These are phyloP conservation scores for Borealophlyctis nickersoniae DNA, from an alignment of 192 early-diverging fungal genomes.

Conservation along the genomic window DNA sequence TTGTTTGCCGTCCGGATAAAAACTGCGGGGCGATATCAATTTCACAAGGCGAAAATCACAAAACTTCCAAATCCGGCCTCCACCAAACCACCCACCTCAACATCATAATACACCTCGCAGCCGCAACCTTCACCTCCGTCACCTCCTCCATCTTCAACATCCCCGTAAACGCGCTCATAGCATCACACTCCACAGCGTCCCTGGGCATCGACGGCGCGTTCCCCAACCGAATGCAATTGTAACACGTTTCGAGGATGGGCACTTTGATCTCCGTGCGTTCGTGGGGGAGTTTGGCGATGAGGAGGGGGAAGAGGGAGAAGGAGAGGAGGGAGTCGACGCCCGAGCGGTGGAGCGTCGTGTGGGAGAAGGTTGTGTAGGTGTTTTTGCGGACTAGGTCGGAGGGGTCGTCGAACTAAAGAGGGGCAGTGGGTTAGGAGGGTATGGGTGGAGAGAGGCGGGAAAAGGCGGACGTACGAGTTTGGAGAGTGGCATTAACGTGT, in stretches of 20 bases:
- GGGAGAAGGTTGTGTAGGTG: slow-evolving; percentile 37
- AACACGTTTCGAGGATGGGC: slow-evolving; percentile 42
- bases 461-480: slow-evolving; percentile 22
- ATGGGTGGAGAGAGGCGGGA: not conserved
- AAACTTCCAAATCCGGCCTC: not conserved
- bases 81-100: slow-evolving; percentile 35
- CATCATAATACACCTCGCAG: slow-evolving; percentile 47
- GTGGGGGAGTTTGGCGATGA: slow-evolving; percentile 35
- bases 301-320: slow-evolving; percentile 20
- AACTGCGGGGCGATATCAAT: slow-evolving; percentile 29
- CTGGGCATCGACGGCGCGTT: slow-evolving; percentile 32
- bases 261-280: slow-evolving; percentile 50
- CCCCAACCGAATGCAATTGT: slow-evolving; percentile 48
- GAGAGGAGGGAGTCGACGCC: slow-evolving; percentile 27
- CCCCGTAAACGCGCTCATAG: slow-evolving; percentile 46
- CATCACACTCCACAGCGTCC: slow-evolving; percentile 37
- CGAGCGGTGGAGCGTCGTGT: slow-evolving; percentile 31
- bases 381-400: slow-evolving; percentile 40
- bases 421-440: not conserved
- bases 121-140: slow-evolving; percentile 40
- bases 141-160: slow-evolving; percentile 35
- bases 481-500: slow-evolving; percentile 18
- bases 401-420: slow-evolving; percentile 42
- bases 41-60: not conserved
- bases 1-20: slow-evolving; percentile 43